Evolutionary conservation across 2,329 filamentous ascomycete species (phyloP).

Genomic region (Niveomyces coronatus): DNA sequence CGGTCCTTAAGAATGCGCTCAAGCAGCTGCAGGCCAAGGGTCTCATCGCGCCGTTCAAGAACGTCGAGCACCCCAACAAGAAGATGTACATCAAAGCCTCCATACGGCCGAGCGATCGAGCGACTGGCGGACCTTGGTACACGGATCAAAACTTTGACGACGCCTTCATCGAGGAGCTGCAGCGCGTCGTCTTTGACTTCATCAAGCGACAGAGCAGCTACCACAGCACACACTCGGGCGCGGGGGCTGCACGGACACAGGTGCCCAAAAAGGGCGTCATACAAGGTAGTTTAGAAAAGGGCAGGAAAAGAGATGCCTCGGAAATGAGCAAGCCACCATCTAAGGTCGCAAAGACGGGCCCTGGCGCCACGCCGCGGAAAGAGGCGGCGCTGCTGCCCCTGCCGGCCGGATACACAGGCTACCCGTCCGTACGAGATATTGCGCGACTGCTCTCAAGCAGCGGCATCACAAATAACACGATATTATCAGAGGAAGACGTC

Average conservation of each 20-base stretch:
- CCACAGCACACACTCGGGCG: conserved; percentile 31
- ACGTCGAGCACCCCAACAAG: conserved; percentile 78
- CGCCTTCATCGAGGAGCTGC: conserved; percentile 71
- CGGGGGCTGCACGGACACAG: conserved; percentile 26
- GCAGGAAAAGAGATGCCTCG: conserved; percentile 41
- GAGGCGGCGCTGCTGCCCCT: conserved; percentile 38
- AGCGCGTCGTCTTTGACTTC: conserved; percentile 61
- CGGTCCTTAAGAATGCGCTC: conserved; percentile 67
- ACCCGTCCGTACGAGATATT: conserved; percentile 72
- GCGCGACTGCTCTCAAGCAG: conserved; percentile 61
- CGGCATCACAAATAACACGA: conserved; percentile 62
- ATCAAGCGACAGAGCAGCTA: conserved; percentile 66
- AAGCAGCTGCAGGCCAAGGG: conserved; percentile 75
- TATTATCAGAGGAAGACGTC: conserved; percentile 63
- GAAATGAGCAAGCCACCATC: conserved; percentile 24
- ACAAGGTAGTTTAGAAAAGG: conserved; percentile 34
- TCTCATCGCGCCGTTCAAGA: conserved; percentile 82
- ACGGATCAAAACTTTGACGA: conserved; percentile 84
- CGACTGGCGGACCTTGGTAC: conserved; percentile 91
- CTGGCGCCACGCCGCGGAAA: conserved; percentile 19
- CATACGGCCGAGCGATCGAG: conserved; percentile 75
- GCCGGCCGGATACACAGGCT: conserved; percentile 60
- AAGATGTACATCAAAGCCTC: conserved; percentile 94
- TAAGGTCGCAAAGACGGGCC: conserved; percentile 17
- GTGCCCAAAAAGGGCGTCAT: conserved; percentile 47